Base-by-base conservation (phyloP, 768 basidiomycete species). In the Mycena belliarum region DNA sequence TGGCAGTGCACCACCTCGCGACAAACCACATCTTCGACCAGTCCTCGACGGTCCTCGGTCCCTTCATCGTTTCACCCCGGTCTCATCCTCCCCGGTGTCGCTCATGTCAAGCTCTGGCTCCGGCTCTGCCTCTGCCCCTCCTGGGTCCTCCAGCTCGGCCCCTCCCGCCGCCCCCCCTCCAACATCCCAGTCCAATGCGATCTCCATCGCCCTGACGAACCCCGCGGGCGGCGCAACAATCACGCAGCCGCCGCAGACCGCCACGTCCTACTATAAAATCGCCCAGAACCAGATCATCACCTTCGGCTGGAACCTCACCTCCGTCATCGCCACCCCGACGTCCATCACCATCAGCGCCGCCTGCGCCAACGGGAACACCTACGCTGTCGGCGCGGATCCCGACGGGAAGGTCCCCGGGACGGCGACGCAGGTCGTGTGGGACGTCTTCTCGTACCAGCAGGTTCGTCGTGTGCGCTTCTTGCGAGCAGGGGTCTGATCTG, bases 271-370 rank as follows among this genome's bases (percentile, higher is more conserved):
- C 77, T 96, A 85, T 79, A 94, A 95, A 81, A 89, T 97, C 68
- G 90, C 92, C 0, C 75, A 76, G 1, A 78, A 76, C 48, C 81
- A 91, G 62, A 74, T 77, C 58, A 84, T 97, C 68, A 96, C 93
- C 21, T 92, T 97, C 70, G 95, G 81, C 12, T 97, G 94, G 95
- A 93, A 93, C 73, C 82, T 93, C 66, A 92, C 91, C 16, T 79
- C 79, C 55, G 76, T 98, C 40, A 74, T 88, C 63, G 82, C 77
- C 40, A 86, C 82, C 0, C 94, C 94, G 0, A 82, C 85, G 4
- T 78, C 79, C 63, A 81, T 96, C 58, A 95, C 94, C 15, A 79
- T 96, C 59, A 84, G 84, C 37, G 94, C 94, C 26, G 79, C 87
- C 42, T 89, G 90, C 72, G 85, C 86, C 15, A 95, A 95, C 68